Evolutionary conservation across 768 basidiomycete species (phyloP), one percentile per base, ranked within the genome.

Genomic region (Sporobolomyces roseus): DNA sequence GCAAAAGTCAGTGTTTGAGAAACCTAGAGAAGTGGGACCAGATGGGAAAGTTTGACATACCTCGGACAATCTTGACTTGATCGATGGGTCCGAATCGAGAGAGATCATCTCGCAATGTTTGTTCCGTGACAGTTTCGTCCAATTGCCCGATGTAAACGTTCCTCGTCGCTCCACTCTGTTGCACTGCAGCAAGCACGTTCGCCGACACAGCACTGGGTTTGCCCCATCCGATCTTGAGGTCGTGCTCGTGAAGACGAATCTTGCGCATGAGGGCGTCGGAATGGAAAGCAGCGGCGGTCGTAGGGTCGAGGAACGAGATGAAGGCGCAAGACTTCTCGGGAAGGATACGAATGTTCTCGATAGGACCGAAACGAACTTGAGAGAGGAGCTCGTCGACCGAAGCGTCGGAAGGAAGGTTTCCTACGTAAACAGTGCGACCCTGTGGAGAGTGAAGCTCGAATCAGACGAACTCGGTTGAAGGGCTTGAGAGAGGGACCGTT

Each of bases 141-240:
- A 99, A 81, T 23, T 91, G 91, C 49, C 96, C 96, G 23, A 99
- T 66, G 83, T 97, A 99, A 65, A 99, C 96, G 75, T 98, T 99
- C 73, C 96, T 81, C 74, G 89, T 92, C 3, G 96, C 96, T 74
- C 91, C 92, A 79, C 87, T 87, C 81, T 93, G 90, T 74, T 85
- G 86, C 62, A 98, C 94, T 2, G 93, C 92, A 30, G 89, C 83
- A 4, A 86, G 85, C 17, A 98, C 91, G 76, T 88, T 86, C 30
- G 86, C 85, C 1, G 92, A 90, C 4, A 98, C 91, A 21, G 88
- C 86, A 3, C 87, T 88, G 1, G 93, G 89, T 78, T 98, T 96
- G 32, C 94, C 96, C 94, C 94, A 99, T 27, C 96, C 96, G 72
- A 99, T 93, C 81, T 93, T 93, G 75, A 99, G 87, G 79, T 97